Conservation (phyloP, 768 basidiomycete genomes). For the Chiua virens region DNA sequence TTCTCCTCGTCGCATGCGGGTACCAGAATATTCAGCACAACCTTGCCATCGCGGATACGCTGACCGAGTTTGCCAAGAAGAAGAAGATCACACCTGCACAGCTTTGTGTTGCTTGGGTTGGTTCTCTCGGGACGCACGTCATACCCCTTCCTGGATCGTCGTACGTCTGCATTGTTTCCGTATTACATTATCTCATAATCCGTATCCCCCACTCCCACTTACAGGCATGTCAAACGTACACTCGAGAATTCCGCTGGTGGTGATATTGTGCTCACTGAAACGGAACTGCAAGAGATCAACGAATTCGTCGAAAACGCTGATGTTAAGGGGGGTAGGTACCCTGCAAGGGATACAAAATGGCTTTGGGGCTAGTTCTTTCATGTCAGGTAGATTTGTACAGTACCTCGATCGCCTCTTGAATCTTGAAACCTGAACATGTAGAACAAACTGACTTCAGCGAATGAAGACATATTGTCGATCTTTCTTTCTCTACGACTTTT, state of each 20-base stretch:
- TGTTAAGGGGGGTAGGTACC: constrained; percentile 44
- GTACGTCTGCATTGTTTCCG: constrained; percentile 18
- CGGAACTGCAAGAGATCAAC: constrained; percentile 42
- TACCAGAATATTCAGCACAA: constrained; percentile 46
- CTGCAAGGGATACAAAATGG: constrained; percentile 9
- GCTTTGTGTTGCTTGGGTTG: constrained; percentile 46
- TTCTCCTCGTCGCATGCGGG: too few species aligned
- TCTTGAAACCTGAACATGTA: too few species aligned
- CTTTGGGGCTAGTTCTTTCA: constrained; percentile 34
- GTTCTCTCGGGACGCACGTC: constrained; percentile 38
- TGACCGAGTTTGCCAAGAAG: constrained; percentile 41
- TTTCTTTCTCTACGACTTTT: too few species aligned
- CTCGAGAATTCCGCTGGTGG: constrained; percentile 46
- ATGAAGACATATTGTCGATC: too few species aligned
- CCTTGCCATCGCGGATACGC: constrained; percentile 41
- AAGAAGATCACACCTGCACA: constrained; percentile 45
- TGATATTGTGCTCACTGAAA: constrained; percentile 39
- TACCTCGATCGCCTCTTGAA: too few species aligned
- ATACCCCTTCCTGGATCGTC: constrained; percentile 54
- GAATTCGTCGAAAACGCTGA: constrained; percentile 34
- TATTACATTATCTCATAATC: too few species aligned
- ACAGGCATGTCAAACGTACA: constrained; percentile 39
- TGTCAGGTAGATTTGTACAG: too few species aligned
- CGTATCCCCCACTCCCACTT: too few species aligned
- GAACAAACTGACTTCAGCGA: too few species aligned